Conservation (phyloP, 2,329 filamentous ascomycete genomes). For the Metarhizium sp. region DNA sequence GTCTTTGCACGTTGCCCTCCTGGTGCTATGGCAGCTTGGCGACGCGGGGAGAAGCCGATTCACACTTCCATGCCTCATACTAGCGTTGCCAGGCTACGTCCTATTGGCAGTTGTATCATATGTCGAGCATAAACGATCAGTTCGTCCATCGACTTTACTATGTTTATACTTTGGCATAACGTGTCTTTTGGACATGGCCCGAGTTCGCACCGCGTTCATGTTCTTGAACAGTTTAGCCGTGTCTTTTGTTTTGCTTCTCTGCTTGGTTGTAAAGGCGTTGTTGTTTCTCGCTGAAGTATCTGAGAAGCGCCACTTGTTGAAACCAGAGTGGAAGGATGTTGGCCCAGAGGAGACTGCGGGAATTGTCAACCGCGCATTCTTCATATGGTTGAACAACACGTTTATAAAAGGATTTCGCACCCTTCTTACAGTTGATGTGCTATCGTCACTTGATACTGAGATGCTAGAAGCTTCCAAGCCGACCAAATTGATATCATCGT, state of each 20-base stretch:
- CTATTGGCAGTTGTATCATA: constrained; percentile 9
- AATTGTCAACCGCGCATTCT: constrained; percentile 14
- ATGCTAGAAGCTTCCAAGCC: constrained; percentile 11
- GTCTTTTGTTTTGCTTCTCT: constrained; percentile 16
- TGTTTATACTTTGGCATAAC: neutral
- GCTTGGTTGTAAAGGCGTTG: constrained; percentile 18
- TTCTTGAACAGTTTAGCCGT: constrained; percentile 15
- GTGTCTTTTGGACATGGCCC: constrained; percentile 27
- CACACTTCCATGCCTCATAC: neutral
- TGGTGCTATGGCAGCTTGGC: neutral
- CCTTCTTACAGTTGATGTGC: constrained; percentile 16
- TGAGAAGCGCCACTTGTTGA: constrained; percentile 2
- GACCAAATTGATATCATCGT: neutral
- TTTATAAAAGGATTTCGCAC: constrained; percentile 21
- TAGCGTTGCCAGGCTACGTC: neutral
- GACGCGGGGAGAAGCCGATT: neutral
- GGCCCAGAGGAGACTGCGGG: constrained; percentile 14
- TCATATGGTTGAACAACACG: constrained; percentile 19
- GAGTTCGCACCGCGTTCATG: constrained; percentile 20
- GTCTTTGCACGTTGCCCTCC: neutral
- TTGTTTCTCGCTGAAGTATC: constrained; percentile 27
- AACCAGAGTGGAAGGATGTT: neutral
- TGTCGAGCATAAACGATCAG: constrained; percentile 22
- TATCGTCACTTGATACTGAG: constrained; percentile 15
- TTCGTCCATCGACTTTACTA: constrained; percentile 21